phyloP scores from a whole-genome alignment of 2,329 filamentous ascomycete genomes.

The Trichoderma sp. region DNA sequence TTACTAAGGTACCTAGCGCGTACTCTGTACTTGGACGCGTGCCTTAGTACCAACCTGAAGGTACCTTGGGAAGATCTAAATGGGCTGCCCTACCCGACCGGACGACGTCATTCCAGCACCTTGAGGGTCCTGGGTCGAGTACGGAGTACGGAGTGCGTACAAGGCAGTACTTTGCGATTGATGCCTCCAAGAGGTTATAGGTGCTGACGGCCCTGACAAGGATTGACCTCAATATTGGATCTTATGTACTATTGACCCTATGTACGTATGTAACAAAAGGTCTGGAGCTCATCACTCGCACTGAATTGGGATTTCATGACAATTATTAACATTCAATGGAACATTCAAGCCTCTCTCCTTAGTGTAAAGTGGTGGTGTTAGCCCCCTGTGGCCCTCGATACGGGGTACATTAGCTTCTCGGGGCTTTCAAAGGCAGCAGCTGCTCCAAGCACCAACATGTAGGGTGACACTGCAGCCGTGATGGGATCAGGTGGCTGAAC shows the following conservation, averaged over 20 bases:
- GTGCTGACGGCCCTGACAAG: not conserved
- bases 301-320: not conserved
- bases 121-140: not conserved
- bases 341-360: not conserved
- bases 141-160: not conserved
- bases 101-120: conserved; percentile 11
- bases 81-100: not conserved
- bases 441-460: not conserved
- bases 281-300: not conserved
- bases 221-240: not conserved
- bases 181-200: not conserved
- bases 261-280: not conserved
- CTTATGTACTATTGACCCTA: not conserved
- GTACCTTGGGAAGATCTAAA: conserved; percentile 5
- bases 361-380: not conserved
- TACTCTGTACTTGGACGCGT: not conserved
- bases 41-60: not conserved
- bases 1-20: not conserved
- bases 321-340: not conserved
- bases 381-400: not conserved
- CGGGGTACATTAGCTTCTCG: conserved; percentile 11
- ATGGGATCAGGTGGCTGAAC: not conserved
- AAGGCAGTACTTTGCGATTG: not conserved
- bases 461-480: conserved; percentile 6
- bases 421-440: not conserved